Evolutionary conservation across 768 basidiomycete species (phyloP).

Genomic region (Tricholoma terreum): DNA sequence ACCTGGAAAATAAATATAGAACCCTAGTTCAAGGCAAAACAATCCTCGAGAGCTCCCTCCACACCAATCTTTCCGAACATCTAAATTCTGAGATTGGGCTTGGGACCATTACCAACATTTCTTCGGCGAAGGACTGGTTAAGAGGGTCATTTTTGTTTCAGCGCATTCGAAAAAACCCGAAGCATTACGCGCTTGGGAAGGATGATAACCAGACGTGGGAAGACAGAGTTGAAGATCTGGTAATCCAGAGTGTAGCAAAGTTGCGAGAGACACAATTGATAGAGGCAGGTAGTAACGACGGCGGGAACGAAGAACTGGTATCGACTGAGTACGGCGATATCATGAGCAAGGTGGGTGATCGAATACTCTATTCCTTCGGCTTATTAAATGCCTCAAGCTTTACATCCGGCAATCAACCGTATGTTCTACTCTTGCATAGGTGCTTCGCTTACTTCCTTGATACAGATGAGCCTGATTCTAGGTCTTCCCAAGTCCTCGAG

Average conservation of each 20-base stretch:
- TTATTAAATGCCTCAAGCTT: slow-evolving; percentile 43
- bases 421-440: slow-evolving; percentile 9
- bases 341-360: slow-evolving; percentile 70
- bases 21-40: slow-evolving; percentile 68
- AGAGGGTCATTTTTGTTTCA: slow-evolving; percentile 83
- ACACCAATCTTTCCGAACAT: slow-evolving; percentile 83
- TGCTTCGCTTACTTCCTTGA: background rate
- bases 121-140: slow-evolving; percentile 80
- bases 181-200: slow-evolving; percentile 66
- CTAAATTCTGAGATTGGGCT: slow-evolving; percentile 92
- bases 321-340: slow-evolving; percentile 81
- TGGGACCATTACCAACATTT: slow-evolving; percentile 69
- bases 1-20: slow-evolving; percentile 69
- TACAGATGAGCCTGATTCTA: slow-evolving; percentile 67
- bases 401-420: slow-evolving; percentile 74
- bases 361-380: background rate
- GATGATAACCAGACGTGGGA: slow-evolving; percentile 60
- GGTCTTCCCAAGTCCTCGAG: slow-evolving; percentile 51
- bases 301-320: slow-evolving; percentile 36
- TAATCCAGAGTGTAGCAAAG: slow-evolving; percentile 59
- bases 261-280: slow-evolving; percentile 64
- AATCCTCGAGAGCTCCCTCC: slow-evolving; percentile 81
- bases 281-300: slow-evolving; percentile 37
- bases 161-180: slow-evolving; percentile 81
- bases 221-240: slow-evolving; percentile 67